Evolutionary conservation across 225 moss, liverwort and hornwort genomes (phyloP).

Genomic region (Marchantia polymorpha): DNA sequence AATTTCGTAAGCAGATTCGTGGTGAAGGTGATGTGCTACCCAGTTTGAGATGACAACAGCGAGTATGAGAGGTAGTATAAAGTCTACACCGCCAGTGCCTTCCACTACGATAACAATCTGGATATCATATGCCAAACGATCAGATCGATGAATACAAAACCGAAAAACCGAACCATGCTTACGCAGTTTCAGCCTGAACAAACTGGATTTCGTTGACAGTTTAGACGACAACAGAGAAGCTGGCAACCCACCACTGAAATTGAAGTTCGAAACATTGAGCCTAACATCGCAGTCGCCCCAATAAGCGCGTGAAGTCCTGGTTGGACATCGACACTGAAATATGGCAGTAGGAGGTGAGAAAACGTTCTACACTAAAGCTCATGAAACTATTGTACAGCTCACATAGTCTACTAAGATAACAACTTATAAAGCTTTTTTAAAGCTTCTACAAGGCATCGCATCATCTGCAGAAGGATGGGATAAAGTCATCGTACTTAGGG

Average conservation of each 20-base stretch:
- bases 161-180: not conserved
- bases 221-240: not conserved
- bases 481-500: slow-evolving; percentile 42
- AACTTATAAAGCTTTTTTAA: too few relatives aligned
- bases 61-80: slow-evolving; percentile 74
- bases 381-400: not conserved
- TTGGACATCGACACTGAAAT: slow-evolving; percentile 59
- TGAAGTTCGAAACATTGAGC: slow-evolving; percentile 79
- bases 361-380: too few relatives aligned
- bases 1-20: slow-evolving; percentile 80
- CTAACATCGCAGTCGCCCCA: slow-evolving; percentile 81
- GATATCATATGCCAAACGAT: not conserved
- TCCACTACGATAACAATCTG: slow-evolving; percentile 84
- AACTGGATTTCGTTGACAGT: not conserved
- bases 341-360: not conserved
- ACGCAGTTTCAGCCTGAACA: not conserved
- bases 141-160: not conserved
- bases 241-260: slow-evolving; percentile 57
- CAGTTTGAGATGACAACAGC: slow-evolving; percentile 80
- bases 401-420: not conserved
- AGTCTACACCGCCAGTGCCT: slow-evolving; percentile 80
- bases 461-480: not conserved
- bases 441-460: too few relatives aligned
- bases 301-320: slow-evolving; percentile 81
- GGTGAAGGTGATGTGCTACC: slow-evolving; percentile 81